Conservation (phyloP, 139 green algal genomes). For the Chlorella vulgaris region DNA sequence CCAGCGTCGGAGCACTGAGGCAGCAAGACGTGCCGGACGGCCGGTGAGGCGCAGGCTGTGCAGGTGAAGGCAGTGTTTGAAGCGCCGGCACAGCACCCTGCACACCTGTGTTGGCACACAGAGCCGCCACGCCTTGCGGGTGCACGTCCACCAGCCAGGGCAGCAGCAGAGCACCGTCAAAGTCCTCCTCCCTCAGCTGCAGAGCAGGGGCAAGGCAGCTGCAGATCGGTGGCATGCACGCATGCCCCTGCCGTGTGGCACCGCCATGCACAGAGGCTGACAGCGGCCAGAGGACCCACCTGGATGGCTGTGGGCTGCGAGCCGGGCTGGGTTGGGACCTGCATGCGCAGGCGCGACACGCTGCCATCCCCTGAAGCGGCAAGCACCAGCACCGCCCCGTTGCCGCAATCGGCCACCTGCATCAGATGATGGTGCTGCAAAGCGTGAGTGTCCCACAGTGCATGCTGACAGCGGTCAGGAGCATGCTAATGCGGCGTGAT, state of each 20-base stretch:
- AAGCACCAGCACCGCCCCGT: conserved; percentile 24
- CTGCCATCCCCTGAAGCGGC: not conserved
- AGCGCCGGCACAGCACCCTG: too few relatives aligned
- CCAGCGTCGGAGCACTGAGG: too few relatives aligned
- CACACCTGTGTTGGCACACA: conserved; percentile 16
- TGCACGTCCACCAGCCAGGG: conserved; percentile 30
- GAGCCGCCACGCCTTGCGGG: not conserved
- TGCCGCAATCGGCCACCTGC: conserved; percentile 5
- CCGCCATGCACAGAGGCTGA: too few relatives aligned
- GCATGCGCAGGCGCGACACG: conserved; percentile 24
- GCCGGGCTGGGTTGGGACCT: conserved; percentile 12
- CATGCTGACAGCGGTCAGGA: not conserved
- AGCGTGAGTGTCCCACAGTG: not conserved
- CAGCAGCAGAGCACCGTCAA: conserved; percentile 26
- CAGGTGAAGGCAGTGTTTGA: too few relatives aligned
- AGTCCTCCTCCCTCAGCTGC: conserved; percentile 29
- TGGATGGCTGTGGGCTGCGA: conserved; percentile 17
- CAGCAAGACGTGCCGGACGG: too few relatives aligned
- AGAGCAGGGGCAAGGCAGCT: too few relatives aligned
- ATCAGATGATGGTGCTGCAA: too few relatives aligned
- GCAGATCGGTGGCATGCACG: too few relatives aligned
- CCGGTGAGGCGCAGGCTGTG: too few relatives aligned
- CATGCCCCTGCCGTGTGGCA: not conserved
- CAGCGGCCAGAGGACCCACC: not conserved
- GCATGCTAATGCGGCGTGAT: not conserved